These are phyloP conservation scores for Symbiodinium pilosum DNA, from an alignment of 73 alveolate species.

Conservation along the genomic window DNA sequence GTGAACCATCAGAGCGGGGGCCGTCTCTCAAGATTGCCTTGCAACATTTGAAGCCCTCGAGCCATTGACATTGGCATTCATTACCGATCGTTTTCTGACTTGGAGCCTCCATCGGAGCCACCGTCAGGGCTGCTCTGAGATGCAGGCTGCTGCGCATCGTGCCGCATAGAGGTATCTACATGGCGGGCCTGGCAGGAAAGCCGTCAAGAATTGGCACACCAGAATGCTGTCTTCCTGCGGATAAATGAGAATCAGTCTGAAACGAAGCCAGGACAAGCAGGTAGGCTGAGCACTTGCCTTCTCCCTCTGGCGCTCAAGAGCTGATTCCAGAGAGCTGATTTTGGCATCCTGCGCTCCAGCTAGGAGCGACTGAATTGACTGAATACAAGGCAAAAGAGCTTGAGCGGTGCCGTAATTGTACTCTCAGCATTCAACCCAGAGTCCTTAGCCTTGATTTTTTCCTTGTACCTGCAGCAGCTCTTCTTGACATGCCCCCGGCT, in stretches of 20 bases:
- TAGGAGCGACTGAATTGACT: not conserved
- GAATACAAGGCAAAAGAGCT: too few relatives aligned
- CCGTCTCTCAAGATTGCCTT: too few relatives aligned
- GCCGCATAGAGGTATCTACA: conserved; percentile 37
- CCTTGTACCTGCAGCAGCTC: conserved; percentile 42
- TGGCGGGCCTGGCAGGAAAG: conserved; percentile 31
- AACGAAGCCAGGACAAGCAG: too few relatives aligned
- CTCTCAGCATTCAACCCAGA: not conserved
- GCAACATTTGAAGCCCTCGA: too few relatives aligned
- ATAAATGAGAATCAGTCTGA: too few relatives aligned
- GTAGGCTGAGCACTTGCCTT: conserved; percentile 25
- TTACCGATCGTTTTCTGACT: not conserved
- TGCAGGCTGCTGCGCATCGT: conserved; percentile 55
- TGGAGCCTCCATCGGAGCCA: not conserved
- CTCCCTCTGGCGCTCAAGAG: conserved; percentile 45
- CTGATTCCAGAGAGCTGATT: conserved; percentile 50
- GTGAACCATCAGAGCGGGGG: too few relatives aligned
- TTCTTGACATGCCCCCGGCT: not conserved
- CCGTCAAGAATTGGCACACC: too few relatives aligned
- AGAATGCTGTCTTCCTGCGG: too few relatives aligned
- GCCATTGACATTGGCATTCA: not conserved
- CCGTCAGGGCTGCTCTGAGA: not conserved
- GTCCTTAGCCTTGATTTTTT: conserved; percentile 63
- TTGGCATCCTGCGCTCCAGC: conserved; percentile 30
- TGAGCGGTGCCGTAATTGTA: too few relatives aligned